Evolutionary conservation across 2,329 filamentous ascomycete species (phyloP).

Genomic region (Talaromyces marneffei): DNA sequence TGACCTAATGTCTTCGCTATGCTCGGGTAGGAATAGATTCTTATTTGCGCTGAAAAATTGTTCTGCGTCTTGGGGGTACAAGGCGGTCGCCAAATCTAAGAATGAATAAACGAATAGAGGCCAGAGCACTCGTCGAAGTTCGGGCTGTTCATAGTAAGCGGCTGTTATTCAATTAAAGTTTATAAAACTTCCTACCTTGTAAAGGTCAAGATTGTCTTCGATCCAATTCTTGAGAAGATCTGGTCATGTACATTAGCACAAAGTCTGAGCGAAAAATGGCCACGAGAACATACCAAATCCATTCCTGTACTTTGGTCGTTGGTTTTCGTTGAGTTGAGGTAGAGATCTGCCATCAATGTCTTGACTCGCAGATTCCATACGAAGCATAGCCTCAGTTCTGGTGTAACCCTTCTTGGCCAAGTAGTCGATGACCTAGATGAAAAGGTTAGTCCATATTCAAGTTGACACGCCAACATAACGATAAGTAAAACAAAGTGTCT

Average conservation of each 20-base stretch:
- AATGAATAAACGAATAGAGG: constrained; percentile 92
- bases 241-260: constrained; percentile 26
- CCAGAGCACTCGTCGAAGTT: constrained; percentile 83
- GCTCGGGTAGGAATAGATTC: constrained; percentile 65
- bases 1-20: constrained; percentile 70
- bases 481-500: background rate
- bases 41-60: constrained; percentile 66
- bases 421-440: constrained; percentile 75
- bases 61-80: constrained; percentile 66
- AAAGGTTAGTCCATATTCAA: background rate
- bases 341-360: constrained; percentile 76
- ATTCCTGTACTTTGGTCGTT: constrained; percentile 69
- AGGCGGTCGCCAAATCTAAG: constrained; percentile 68
- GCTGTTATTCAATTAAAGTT: background rate
- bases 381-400: constrained; percentile 83
- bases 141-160: constrained; percentile 53
- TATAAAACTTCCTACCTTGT: constrained; percentile 61
- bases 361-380: constrained; percentile 80
- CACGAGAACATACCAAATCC: constrained; percentile 53
- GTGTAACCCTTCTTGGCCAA: constrained; percentile 92
- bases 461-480: background rate
- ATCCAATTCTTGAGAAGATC: constrained; percentile 73
- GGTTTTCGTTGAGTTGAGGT: constrained; percentile 60
- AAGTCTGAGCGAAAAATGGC: constrained; percentile 5
- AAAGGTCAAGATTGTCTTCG: constrained; percentile 85